Evolutionary conservation across 805 yeast genomes (phyloP).

Genomic region (Candida ovalis): DNA sequence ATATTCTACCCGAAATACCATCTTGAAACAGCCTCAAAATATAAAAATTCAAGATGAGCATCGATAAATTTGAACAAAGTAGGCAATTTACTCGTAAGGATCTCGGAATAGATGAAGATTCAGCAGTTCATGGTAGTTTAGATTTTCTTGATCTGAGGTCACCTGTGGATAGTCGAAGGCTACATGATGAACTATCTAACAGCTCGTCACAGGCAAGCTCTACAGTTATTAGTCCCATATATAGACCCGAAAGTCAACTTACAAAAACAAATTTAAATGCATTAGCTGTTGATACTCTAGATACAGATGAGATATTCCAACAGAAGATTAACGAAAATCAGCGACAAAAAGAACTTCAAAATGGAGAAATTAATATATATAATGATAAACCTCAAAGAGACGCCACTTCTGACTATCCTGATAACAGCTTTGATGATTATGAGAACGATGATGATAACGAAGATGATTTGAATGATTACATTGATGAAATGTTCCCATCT

Average conservation of each 20-base stretch:
- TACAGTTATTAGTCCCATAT: constrained; percentile 23
- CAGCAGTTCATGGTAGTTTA: neutral
- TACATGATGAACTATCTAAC: constrained; percentile 14
- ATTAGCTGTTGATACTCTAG: constrained; percentile 19
- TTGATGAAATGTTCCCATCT: constrained; percentile 44
- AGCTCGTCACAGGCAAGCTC: constrained; percentile 28
- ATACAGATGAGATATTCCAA: constrained; percentile 18
- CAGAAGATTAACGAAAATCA: neutral
- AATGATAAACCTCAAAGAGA: neutral
- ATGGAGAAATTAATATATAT: constrained; percentile 1
- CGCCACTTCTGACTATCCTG: neutral
- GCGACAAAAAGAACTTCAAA: neutral
- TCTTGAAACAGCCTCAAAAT: neutral
- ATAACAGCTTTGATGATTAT: neutral
- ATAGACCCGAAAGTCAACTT: constrained; percentile 5
- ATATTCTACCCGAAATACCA: no score
- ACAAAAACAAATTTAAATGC: constrained; percentile 10
- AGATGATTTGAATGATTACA: constrained; percentile 40
- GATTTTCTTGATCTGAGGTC: constrained; percentile 1
- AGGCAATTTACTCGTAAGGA: constrained; percentile 21
- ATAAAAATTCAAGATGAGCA: neutral
- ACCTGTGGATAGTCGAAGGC: constrained; percentile 9
- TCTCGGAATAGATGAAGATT: constrained; percentile 20
- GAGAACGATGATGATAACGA: constrained; percentile 18
- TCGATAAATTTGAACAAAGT: neutral